Percentiles rank a stretch among this genome's conserved stretches.
These are phyloP conservation scores for Lactarius sanguifluus DNA, from an alignment of 768 basidiomycete species.

Conservation along the genomic window DNA sequence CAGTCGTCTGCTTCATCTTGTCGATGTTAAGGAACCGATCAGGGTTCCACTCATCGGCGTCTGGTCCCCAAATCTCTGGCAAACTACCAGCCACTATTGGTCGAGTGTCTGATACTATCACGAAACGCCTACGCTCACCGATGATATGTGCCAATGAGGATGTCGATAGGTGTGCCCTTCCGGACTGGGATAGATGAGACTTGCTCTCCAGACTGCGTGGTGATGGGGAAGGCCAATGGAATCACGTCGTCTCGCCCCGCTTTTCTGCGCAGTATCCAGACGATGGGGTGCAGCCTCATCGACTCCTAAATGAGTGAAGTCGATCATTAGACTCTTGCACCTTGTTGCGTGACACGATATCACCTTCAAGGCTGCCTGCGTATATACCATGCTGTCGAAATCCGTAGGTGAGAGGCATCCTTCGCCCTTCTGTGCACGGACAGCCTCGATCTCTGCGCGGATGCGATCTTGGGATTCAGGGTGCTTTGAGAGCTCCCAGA, in stretches of 20 bases:
- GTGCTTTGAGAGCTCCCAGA: conserved; percentile 28
- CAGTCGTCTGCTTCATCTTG: conserved; percentile 16
- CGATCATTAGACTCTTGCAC: background rate
- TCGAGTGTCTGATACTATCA: background rate
- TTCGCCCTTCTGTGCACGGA: conserved; percentile 16
- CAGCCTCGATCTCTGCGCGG: conserved; percentile 22
- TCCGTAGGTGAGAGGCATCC: conserved; percentile 8
- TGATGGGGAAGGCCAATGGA: conserved; percentile 25
- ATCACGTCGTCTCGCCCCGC: conserved; percentile 27
- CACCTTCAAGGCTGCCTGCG: conserved; percentile 28
- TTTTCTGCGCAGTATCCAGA: conserved; percentile 13
- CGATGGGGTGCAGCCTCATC: conserved; percentile 27
- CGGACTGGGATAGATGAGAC: conserved; percentile 24
- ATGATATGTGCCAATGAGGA: conserved; percentile 23
- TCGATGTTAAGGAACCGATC: conserved; percentile 27
- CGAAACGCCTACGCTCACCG: conserved; percentile 11
- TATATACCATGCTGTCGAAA: conserved; percentile 24
- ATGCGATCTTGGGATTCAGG: conserved; percentile 24
- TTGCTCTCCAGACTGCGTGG: conserved; percentile 21
- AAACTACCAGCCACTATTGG: conserved; percentile 10
- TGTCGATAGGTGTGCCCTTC: conserved; percentile 26
- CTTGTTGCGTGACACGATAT: background rate
- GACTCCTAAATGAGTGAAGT: conserved; percentile 18
- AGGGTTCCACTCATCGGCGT: conserved; percentile 27
- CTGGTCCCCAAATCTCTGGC: conserved; percentile 27